Conservation (phyloP, 2,329 filamentous ascomycete species). For the Sporothrix inflata region DNA sequence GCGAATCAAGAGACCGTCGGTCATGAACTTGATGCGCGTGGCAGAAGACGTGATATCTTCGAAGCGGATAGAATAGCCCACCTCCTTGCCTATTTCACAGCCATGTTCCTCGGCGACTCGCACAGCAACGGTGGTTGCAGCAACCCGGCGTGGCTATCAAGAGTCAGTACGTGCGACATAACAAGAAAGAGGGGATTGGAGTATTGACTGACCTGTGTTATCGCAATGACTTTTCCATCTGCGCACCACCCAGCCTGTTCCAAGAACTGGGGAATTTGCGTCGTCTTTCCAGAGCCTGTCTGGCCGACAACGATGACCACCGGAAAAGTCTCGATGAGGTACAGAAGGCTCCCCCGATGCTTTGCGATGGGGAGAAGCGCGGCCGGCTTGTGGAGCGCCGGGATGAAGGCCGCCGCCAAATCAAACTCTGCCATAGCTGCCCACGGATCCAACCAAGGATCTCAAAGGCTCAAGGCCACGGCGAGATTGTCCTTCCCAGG, state of each 20-base stretch:
- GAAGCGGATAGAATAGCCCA: conserved; percentile 89
- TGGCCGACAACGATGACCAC: conserved; percentile 91
- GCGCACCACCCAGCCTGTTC: conserved; percentile 87
- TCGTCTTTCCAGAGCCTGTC: conserved; percentile 94
- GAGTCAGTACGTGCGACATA: background rate
- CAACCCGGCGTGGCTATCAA: conserved; percentile 78
- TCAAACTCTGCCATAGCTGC: conserved; percentile 59
- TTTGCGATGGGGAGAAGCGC: conserved; percentile 84
- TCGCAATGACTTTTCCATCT: conserved; percentile 78
- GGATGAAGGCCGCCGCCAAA: conserved; percentile 66
- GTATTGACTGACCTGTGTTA: conserved; percentile 67
- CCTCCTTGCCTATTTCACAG: conserved; percentile 84
- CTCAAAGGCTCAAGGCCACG: too few relatives aligned
- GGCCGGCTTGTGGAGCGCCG: conserved; percentile 82
- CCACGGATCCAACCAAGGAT: too few relatives aligned
- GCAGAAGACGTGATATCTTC: conserved; percentile 86
- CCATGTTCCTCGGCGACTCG: conserved; percentile 88
- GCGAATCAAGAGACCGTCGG: conserved; percentile 85
- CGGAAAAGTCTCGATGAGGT: conserved; percentile 80
- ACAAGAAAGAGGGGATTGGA: background rate
- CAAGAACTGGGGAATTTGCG: conserved; percentile 90
- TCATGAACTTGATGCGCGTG: conserved; percentile 93
- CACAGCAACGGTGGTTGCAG: conserved; percentile 85
- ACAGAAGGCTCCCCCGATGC: conserved; percentile 77
- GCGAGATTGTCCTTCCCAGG: background rate